Conservation (phyloP, 192 early-diverging fungal species). For the Rhizophagus sp. region DNA sequence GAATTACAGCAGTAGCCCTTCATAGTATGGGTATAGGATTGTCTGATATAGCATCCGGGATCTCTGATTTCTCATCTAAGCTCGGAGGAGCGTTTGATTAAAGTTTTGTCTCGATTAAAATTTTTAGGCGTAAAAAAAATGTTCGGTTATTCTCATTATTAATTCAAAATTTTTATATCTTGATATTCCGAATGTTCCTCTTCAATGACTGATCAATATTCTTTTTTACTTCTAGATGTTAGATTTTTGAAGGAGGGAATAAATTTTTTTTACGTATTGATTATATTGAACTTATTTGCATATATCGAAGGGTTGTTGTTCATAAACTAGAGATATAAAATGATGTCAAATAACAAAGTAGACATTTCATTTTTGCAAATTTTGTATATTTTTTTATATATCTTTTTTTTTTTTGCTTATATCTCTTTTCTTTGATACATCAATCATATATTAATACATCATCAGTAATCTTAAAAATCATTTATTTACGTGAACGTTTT, state of each 20-base stretch:
- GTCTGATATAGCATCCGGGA: conserved; percentile 10
- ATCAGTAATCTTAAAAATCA: neutral
- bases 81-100: no score
- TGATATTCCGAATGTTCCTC: no score
- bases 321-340: neutral
- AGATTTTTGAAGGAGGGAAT: neutral
- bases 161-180: no score
- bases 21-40: conserved; percentile 18
- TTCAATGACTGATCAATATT: neutral
- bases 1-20: conserved; percentile 1
- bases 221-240: neutral
- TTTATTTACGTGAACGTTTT: neutral
- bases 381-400: neutral
- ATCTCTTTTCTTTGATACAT: neutral
- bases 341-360: neutral
- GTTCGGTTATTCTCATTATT: no score
- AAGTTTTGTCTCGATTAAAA: neutral
- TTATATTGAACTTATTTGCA: neutral
- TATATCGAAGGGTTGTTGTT: neutral
- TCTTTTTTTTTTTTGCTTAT: neutral
- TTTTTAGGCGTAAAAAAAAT: neutral
- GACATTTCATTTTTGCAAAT: neutral
- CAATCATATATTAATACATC: neutral
- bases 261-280: neutral
- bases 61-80: neutral